Conservation (phyloP, 2,329 filamentous ascomycete species). For the Beauveria brongniartii region DNA sequence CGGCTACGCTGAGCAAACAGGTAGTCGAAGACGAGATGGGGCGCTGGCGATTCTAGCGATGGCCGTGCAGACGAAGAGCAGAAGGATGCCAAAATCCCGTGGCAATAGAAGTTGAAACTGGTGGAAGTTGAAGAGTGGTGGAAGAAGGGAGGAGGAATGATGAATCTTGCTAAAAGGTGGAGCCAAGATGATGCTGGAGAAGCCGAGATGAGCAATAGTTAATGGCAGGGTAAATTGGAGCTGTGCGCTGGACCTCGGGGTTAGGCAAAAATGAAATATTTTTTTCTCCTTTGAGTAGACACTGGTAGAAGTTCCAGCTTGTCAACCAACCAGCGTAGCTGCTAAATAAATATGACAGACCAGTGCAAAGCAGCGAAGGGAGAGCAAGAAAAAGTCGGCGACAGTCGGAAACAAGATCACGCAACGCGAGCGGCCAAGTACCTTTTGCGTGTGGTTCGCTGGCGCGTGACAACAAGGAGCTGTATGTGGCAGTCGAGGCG, state of each 20-base stretch:
- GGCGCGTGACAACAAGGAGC: neutral
- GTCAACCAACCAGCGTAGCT: neutral
- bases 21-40: neutral
- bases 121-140: neutral
- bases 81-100: neutral
- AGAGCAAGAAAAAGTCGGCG: neutral
- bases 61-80: neutral
- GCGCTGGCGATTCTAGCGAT: neutral
- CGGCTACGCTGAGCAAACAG: conserved; percentile 6
- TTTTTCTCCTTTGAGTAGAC: neutral
- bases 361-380: neutral
- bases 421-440: neutral
- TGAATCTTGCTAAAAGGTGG: neutral
- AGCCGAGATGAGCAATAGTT: conserved; percentile 1
- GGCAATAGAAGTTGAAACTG: neutral
- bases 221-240: neutral
- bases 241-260: conserved; percentile 3
- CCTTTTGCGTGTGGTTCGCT: neutral
- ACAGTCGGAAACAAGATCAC: neutral
- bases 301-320: neutral
- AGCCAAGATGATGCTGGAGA: conserved; percentile 7
- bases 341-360: neutral
- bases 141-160: neutral
- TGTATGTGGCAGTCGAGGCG: neutral
- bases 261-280: neutral